Conservation (phyloP, 768 basidiomycete species). For the Austroboletus eburneus region DNA sequence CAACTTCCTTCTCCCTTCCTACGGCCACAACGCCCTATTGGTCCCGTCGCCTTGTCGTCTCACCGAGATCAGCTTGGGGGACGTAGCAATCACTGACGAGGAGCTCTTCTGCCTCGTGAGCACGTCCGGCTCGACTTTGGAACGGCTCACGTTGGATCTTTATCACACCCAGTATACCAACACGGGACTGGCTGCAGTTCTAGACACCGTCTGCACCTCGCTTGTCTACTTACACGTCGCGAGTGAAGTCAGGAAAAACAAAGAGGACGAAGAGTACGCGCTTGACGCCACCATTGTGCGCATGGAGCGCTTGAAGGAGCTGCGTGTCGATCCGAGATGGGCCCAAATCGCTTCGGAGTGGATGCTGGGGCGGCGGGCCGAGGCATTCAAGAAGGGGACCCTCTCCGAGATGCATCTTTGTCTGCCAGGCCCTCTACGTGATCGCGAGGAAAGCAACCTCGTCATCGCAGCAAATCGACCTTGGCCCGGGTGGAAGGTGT, state of each 20-base stretch:
- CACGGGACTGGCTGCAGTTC: neutral
- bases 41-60: neutral
- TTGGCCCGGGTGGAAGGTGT: constrained; percentile 8
- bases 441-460: neutral
- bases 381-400: neutral
- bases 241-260: too few species aligned
- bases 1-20: neutral
- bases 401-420: neutral
- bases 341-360: constrained; percentile 1
- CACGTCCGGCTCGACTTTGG: constrained; percentile 3
- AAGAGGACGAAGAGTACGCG: constrained; percentile 1
- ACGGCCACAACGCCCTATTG: neutral
- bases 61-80: neutral
- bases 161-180: constrained; percentile 2
- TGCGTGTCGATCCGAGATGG: neutral
- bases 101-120: constrained; percentile 7
- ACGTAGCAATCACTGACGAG: constrained; percentile 5
- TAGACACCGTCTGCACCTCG: constrained; percentile 2
- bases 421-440: neutral
- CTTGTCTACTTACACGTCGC: neutral
- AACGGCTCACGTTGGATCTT: constrained; percentile 4
- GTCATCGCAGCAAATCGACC: neutral
- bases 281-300: constrained; percentile 4
- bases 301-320: constrained; percentile 2
- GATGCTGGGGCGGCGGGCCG: constrained; percentile 7